Evolutionary conservation across 75 land plant species (phyloP), one percentile per base, ranked within the genome.

Genomic region (Azolla pinnata): DNA sequence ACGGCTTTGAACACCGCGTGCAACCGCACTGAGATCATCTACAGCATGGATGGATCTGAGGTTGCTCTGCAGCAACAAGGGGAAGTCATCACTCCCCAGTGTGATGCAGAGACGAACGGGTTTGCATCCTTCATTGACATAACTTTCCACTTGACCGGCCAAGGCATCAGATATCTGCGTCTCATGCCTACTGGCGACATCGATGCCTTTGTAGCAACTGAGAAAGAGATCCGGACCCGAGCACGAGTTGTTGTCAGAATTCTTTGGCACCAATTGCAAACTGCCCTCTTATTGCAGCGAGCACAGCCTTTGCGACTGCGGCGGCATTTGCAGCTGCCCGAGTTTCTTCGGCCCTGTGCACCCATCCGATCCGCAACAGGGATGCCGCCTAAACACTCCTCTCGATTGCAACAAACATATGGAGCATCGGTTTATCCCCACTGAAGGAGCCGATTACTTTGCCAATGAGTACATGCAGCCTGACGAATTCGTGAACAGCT

Each of bases 271-370:
- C 53, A 14, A 48, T n/a, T 64, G 66, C 7, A 57, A 60, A 12
- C 66, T 64, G 10, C 66, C 66, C 14, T n/a, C 28, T 32, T 29
- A 50, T 18, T 64, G 66, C 52, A 64, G 66, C 1, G 25, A 33
- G 38, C 33, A 58, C 34, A 42, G 66, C 62, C 19, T 64, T 8
- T 64, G 66, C 12, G 29, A 56, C 29, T 57, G 38, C 23, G 45
- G 25, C 25, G 65, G 34, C 30, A 64, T 4, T 57, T 64, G 66
- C 45, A 30, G 26, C 1, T 62, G 64, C 59, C 18, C 19, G 5
- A 3, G 2, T 18, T 23, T 46, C 2, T 46, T 46, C 14, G 12
- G 21, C n/a, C 23, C 49, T 46, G 21, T 46, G 14, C 23, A 46
- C 21, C 49, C 49, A 2, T 4, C 4, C 17, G 60, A 28, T 35